These are phyloP conservation scores for Alloteropsis semialata DNA, from an alignment of 176 grass and related monocot genomes.

Conservation along the genomic window DNA sequence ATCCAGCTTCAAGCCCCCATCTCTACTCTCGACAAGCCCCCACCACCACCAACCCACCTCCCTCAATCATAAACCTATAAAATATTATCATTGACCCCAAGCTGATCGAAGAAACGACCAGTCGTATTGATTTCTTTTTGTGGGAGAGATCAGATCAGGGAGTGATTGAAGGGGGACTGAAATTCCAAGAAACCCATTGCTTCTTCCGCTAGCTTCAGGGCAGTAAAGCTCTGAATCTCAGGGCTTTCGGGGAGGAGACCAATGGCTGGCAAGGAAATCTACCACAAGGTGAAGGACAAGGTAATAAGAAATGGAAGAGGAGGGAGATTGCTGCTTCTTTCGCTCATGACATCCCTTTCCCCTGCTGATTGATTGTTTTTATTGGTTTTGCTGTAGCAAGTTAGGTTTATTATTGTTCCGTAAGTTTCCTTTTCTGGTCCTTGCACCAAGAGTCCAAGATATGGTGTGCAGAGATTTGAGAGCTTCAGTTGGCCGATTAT, in stretches of 20 bases:
- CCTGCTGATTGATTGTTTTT: not conserved
- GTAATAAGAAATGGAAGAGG: constrained; percentile 23
- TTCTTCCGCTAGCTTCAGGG: not conserved
- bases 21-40: not conserved
- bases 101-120: constrained; percentile 15
- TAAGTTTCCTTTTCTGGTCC: not conserved
- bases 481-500: not conserved
- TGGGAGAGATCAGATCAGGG: not conserved
- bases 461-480: not conserved
- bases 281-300: constrained; percentile 63
- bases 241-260: not conserved
- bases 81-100: constrained; percentile 23
- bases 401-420: not conserved
- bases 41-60: constrained; percentile 16
- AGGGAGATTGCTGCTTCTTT: not conserved
- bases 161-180: constrained; percentile 3
- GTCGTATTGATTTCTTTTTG: not conserved
- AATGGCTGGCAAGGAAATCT: constrained; percentile 70
- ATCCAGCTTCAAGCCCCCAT: constrained; percentile 17
- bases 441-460: not conserved
- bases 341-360: not conserved
- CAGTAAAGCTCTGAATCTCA: constrained; percentile 9
- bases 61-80: constrained; percentile 29
- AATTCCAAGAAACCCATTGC: constrained; percentile 21
- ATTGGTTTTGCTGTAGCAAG: not conserved